These are phyloP conservation scores for Lyophyllum semitale DNA, from an alignment of 768 basidiomycete genomes.

Conservation along the genomic window DNA sequence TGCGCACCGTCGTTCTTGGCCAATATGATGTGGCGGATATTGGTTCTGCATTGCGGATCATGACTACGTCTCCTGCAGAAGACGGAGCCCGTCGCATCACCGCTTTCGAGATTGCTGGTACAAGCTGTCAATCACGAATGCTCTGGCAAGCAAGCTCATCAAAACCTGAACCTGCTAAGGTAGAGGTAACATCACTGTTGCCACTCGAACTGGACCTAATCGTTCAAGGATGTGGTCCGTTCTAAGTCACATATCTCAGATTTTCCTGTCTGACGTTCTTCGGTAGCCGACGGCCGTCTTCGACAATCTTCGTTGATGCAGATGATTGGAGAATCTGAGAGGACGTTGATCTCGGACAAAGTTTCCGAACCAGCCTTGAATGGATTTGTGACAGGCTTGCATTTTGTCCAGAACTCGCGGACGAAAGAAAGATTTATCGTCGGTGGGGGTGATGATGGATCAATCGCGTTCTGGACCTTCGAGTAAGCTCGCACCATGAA, in stretches of 20 bases:
- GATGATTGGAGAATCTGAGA: constrained; percentile 29
- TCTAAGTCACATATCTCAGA: neutral
- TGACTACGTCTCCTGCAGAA: constrained; percentile 14
- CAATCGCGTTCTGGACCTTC: constrained; percentile 71
- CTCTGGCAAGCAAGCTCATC: constrained; percentile 28
- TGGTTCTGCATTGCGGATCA: constrained; percentile 20
- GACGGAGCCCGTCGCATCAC: constrained; percentile 14
- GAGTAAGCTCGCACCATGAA: constrained; percentile 44
- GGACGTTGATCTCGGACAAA: constrained; percentile 28
- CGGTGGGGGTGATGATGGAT: constrained; percentile 80
- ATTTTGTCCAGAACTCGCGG: constrained; percentile 55
- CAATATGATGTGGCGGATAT: constrained; percentile 21
- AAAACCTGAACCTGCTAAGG: neutral
- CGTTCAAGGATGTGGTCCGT: constrained; percentile 66
- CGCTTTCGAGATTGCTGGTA: constrained; percentile 4
- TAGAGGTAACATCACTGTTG: constrained; percentile 40
- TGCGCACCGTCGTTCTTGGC: constrained; percentile 19
- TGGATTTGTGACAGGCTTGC: constrained; percentile 51
- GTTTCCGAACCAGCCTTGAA: constrained; percentile 48
- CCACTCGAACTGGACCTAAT: constrained; percentile 61
- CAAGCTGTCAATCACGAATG: constrained; percentile 3
- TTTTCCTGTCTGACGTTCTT: constrained; percentile 7
- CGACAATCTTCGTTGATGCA: constrained; percentile 46
- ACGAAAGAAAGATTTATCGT: constrained; percentile 66
- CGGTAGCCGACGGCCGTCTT: constrained; percentile 54